phyloP scores from a whole-genome alignment of 768 basidiomycete species.

The Mycena leptocephala region DNA sequence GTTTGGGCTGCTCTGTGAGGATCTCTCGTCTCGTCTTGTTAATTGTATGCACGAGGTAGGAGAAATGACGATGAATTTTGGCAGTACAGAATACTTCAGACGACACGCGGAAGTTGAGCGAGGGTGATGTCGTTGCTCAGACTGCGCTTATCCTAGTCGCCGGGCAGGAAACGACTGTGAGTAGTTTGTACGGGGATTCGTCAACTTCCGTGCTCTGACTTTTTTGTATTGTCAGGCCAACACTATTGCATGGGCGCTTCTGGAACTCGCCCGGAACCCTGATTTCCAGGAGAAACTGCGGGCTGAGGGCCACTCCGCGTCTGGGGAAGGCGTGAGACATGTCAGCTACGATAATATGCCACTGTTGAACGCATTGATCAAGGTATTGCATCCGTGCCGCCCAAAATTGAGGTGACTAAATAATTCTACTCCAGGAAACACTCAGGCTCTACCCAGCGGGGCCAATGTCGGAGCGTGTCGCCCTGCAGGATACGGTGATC shows the following conservation, averaged over 20 bases:
- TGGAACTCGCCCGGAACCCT: slow-evolving; percentile 11
- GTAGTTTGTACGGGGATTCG: neutral
- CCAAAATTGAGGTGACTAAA: neutral
- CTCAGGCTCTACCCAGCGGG: slow-evolving; percentile 22
- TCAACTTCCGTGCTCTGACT: neutral
- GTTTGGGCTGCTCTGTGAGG: neutral
- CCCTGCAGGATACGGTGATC: neutral
- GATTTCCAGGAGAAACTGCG: slow-evolving; percentile 17
- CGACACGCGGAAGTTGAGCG: neutral
- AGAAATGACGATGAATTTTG: too few species aligned
- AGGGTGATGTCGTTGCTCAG: neutral
- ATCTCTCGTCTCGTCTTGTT: neutral
- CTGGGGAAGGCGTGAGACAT: neutral
- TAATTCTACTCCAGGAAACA: slow-evolving; percentile 7
- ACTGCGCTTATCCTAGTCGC: slow-evolving; percentile 13
- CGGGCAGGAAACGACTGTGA: slow-evolving; percentile 20
- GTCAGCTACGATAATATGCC: slow-evolving; percentile 1
- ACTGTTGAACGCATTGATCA: too few species aligned
- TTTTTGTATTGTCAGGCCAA: slow-evolving; percentile 8
- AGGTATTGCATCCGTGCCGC: too few species aligned
- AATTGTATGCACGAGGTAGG: neutral
- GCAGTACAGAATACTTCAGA: neutral
- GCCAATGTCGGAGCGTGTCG: slow-evolving; percentile 24
- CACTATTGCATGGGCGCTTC: slow-evolving; percentile 1
- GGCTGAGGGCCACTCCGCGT: neutral